Percentiles rank a stretch among this genome's conserved stretches.
Conservation (phyloP, 495 filamentous ascomycete species). For the Daldinia decipiens region DNA sequence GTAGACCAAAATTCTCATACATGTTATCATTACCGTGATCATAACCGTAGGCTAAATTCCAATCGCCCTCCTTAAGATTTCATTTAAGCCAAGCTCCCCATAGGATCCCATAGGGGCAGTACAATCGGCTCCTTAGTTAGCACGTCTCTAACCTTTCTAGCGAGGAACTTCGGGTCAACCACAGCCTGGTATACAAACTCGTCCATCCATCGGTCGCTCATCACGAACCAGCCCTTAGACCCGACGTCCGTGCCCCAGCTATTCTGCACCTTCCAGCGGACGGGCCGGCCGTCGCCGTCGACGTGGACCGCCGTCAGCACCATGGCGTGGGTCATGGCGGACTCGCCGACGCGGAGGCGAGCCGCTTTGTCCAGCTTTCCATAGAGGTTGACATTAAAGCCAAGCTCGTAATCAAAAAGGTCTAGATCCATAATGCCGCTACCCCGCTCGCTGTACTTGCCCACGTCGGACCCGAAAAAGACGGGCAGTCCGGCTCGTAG, state of each 20-base stretch:
- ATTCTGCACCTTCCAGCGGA: conserved; percentile 88
- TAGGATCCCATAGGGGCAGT: conserved; percentile 86
- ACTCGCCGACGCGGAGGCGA: conserved; percentile 74
- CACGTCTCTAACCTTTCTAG: conserved; percentile 72
- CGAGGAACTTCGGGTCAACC: conserved; percentile 77
- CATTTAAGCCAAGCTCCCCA: conserved; percentile 78
- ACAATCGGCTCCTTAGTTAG: conserved; percentile 73
- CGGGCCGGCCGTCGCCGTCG: conserved; percentile 64
- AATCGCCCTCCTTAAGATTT: background rate
- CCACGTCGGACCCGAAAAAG: conserved; percentile 90
- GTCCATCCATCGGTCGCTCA: conserved; percentile 88
- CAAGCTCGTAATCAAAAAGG: conserved; percentile 78
- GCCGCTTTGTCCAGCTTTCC: conserved; percentile 75
- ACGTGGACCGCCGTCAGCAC: conserved; percentile 86
- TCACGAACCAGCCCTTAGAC: conserved; percentile 83
- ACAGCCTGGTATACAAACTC: conserved; percentile 89
- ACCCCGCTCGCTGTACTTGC: conserved; percentile 73
- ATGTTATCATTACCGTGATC: conserved; percentile 10
- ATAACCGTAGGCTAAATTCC: background rate
- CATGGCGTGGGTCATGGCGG: conserved; percentile 90
- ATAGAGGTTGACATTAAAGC: conserved; percentile 74
- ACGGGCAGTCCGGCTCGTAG: conserved; percentile 77
- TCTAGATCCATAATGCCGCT: conserved; percentile 81
- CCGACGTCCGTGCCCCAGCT: conserved; percentile 76
- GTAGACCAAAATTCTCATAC: conserved; percentile 8